Evolutionary conservation across 768 basidiomycete species (phyloP).

Genomic region (Arthromyces matolae): DNA sequence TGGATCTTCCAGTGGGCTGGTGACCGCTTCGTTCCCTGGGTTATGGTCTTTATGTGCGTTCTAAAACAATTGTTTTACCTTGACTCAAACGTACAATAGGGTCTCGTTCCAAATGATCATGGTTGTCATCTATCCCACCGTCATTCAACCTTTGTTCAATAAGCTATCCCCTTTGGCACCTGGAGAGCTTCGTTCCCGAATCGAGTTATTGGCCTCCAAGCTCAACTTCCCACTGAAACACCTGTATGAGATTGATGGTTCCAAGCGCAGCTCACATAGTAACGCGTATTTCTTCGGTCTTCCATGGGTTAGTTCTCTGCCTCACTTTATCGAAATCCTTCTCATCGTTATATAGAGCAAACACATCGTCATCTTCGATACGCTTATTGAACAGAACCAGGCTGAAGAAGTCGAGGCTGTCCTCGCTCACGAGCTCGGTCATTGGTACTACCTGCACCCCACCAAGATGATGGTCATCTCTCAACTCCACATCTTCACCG

Average conservation of each 20-base stretch:
- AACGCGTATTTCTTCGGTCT: constrained; percentile 99
- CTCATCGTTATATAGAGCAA: constrained; percentile 54
- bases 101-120: constrained; percentile 80
- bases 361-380: constrained; percentile 96
- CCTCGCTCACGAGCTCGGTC: constrained; percentile 95
- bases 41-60: constrained; percentile 88
- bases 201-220: constrained; percentile 72
- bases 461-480: constrained; percentile 83
- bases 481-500: constrained; percentile 84
- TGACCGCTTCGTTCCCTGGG: constrained; percentile 86
- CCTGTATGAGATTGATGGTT: constrained; percentile 96
- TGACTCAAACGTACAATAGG: constrained; percentile 33
- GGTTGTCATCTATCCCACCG: constrained; percentile 76
- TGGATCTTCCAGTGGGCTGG: constrained; percentile 93
- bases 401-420: constrained; percentile 96
- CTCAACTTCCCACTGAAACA: constrained; percentile 93
- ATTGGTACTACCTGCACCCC: constrained; percentile 93
- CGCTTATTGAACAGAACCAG: constrained; percentile 86
- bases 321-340: not conserved
- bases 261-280: constrained; percentile 90
- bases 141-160: constrained; percentile 97
- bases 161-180: constrained; percentile 83
- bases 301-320: constrained; percentile 65
- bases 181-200: constrained; percentile 73
- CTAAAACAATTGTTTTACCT: not conserved